These are phyloP conservation scores for Calonectria honghensis DNA, from an alignment of 2,329 filamentous ascomycete species.

Conservation along the genomic window DNA sequence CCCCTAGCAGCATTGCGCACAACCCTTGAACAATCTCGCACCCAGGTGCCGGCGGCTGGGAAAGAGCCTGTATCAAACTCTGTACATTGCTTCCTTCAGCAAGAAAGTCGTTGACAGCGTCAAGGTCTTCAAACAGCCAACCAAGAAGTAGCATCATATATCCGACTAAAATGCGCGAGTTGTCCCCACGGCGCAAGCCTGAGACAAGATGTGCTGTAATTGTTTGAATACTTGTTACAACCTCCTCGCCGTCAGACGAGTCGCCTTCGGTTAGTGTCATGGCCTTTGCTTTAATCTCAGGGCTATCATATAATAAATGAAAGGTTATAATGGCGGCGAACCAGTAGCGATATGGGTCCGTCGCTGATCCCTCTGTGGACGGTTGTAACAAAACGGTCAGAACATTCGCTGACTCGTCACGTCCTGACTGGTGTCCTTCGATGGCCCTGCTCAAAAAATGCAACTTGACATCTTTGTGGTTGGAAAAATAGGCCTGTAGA, in stretches of 20 bases:
- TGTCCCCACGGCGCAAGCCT: conserved; percentile 83
- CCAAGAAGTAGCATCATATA: conserved; percentile 92
- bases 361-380: conserved; percentile 74
- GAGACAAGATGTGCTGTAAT: conserved; percentile 90
- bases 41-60: conserved; percentile 74
- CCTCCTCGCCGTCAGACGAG: conserved; percentile 91
- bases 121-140: conserved; percentile 94
- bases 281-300: conserved; percentile 85
- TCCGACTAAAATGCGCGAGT: conserved; percentile 86
- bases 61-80: conserved; percentile 83
- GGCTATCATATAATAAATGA: conserved; percentile 88
- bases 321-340: conserved; percentile 92
- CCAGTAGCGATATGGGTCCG: conserved; percentile 91
- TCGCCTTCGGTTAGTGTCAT: conserved; percentile 93
- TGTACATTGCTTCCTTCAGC: conserved; percentile 95
- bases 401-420: conserved; percentile 91
- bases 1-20: conserved; percentile 88
- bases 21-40: conserved; percentile 86
- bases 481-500: conserved; percentile 92
- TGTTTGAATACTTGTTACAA: conserved; percentile 94
- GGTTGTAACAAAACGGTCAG: conserved; percentile 87
- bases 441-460: conserved; percentile 94
- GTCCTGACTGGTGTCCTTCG: conserved; percentile 85
- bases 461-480: conserved; percentile 85
- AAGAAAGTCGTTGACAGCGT: conserved; percentile 94